These are phyloP conservation scores for Eurotiales sp. DNA, from an alignment of 2,329 filamentous ascomycete species.

Conservation along the genomic window DNA sequence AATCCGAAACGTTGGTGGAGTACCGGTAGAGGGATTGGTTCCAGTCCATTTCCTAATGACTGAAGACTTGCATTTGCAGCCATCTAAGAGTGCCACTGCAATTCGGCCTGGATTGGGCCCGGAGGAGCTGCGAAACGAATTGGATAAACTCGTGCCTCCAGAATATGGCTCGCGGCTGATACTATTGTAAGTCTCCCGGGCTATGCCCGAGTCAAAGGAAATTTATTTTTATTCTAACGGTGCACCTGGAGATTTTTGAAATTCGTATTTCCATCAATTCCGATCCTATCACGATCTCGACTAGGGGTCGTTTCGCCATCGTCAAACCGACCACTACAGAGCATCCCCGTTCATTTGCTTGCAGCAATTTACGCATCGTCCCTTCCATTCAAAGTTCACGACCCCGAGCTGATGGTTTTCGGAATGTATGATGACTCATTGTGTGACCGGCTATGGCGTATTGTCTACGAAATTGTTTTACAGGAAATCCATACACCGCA, in stretches of 20 bases:
- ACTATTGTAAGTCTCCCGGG: neutral
- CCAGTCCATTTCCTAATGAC: slow-evolving; percentile 24
- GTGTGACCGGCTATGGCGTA: slow-evolving; percentile 26
- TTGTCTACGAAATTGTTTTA: slow-evolving; percentile 28
- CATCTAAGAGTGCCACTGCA: slow-evolving; percentile 9
- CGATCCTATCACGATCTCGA: slow-evolving; percentile 30
- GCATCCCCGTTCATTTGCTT: slow-evolving; percentile 26
- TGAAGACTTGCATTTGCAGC: slow-evolving; percentile 5
- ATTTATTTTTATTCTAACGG: neutral
- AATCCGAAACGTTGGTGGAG: slow-evolving; percentile 36
- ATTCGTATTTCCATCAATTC: slow-evolving; percentile 29
- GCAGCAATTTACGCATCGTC: slow-evolving; percentile 32
- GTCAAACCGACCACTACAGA: slow-evolving; percentile 21
- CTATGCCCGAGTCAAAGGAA: too few relatives aligned
- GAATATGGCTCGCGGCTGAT: neutral
- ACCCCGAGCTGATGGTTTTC: slow-evolving; percentile 28
- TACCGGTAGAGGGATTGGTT: slow-evolving; percentile 31
- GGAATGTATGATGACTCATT: slow-evolving; percentile 26
- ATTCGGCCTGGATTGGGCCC: neutral
- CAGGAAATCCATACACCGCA: slow-evolving; percentile 31
- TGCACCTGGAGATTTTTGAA: slow-evolving; percentile 14
- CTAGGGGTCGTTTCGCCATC: slow-evolving; percentile 21
- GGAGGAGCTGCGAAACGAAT: slow-evolving; percentile 10
- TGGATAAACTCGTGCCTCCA: slow-evolving; percentile 2
- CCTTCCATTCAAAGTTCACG: slow-evolving; percentile 29